Evolutionary conservation across 441 rosid genomes (phyloP), one percentile per base, ranked within the genome.

Genomic region (Omphalea diandra): DNA sequence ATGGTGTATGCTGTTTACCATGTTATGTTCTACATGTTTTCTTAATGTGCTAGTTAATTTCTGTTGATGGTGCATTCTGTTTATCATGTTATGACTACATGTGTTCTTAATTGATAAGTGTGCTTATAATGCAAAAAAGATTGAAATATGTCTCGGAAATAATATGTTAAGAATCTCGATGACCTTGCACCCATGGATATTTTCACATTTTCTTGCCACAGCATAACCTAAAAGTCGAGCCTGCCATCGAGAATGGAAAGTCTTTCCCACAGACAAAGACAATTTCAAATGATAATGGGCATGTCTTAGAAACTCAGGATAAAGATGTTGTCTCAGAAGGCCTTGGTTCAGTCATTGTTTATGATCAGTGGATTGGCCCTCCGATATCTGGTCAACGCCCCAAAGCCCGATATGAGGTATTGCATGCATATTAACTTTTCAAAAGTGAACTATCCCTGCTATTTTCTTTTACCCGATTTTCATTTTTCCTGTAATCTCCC

Each of bases 391-490:
- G 99, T 50, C 97, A 83, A 79, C 77, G 50, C 49, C 99, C 99
- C 58, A 96, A 83, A 84, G 84, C 97, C 72, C 94, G 98, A 65
- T 96, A 96, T 61, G 98, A 93, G 97, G 99, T 93, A 76, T 71
- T 54, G 52, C 40, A 41, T 38, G 38, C 73, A 18, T 26, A n/a
- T 31, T 50, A n/a, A 60, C 20, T 32, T 70, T 56, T 69, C 27
- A 41, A 70, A 59, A 65, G 38, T 71, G 56, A 43, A 27, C 20
- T 46, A 53, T 44, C 47, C 43, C 4, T 62, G 26, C 33, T 60
- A 20, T 44, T 57, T 53, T 26, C 20, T 54, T 59, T 26, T 29
- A 58, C 11, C 57, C 77, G 5, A 57, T 74, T 65, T 74, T 67
- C 27, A 24, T 20, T 70, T 27, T 78, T 65, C 58, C 33, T 49